These are phyloP conservation scores for Tetradesmus lagerheimii DNA, from an alignment of 139 green algal genomes.

Conservation along the genomic window DNA sequence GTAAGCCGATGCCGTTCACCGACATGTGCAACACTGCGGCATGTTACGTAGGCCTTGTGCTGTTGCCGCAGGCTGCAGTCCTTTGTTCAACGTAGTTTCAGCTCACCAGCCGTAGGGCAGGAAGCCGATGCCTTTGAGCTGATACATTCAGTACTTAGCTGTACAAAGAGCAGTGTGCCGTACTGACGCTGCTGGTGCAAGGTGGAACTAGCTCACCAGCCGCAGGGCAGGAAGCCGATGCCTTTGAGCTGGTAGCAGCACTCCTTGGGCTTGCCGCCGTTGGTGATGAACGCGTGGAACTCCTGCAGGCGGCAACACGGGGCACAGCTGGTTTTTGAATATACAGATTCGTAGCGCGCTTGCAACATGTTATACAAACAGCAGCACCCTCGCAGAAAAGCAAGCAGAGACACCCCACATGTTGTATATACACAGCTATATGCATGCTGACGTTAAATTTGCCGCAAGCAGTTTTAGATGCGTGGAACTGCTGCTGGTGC, in stretches of 20 bases:
- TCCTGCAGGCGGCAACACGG: conserved; percentile 26
- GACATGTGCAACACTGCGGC: background rate
- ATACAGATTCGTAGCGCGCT: too few species aligned
- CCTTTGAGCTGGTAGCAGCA: conserved; percentile 42
- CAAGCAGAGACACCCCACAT: too few species aligned
- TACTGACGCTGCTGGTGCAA: background rate
- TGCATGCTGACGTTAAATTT: too few species aligned
- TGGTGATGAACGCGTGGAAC: conserved; percentile 48
- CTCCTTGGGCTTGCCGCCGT: conserved; percentile 27
- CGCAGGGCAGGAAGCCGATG: conserved; percentile 48
- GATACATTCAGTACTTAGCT: background rate
- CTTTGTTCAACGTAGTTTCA: too few species aligned
- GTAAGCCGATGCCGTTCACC: conserved; percentile 40
- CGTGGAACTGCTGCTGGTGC: too few species aligned
- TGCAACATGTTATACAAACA: background rate
- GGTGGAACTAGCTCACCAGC: conserved; percentile 11
- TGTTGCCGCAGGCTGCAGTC: background rate
- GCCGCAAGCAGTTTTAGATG: too few species aligned
- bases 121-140: conserved; percentile 30
- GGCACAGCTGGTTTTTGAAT: too few species aligned
- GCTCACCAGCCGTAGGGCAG: conserved; percentile 36
- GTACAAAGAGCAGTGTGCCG: too few species aligned
- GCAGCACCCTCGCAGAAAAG: too few species aligned
- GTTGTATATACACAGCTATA: too few species aligned
- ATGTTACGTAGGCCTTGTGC: too few species aligned